A percentile compares a stretch with the other conserved stretches of the same genome.
Evolutionary conservation across 2,329 filamentous ascomycete species (phyloP).

Genomic region (Ceratocystiopsis minuta): DNA sequence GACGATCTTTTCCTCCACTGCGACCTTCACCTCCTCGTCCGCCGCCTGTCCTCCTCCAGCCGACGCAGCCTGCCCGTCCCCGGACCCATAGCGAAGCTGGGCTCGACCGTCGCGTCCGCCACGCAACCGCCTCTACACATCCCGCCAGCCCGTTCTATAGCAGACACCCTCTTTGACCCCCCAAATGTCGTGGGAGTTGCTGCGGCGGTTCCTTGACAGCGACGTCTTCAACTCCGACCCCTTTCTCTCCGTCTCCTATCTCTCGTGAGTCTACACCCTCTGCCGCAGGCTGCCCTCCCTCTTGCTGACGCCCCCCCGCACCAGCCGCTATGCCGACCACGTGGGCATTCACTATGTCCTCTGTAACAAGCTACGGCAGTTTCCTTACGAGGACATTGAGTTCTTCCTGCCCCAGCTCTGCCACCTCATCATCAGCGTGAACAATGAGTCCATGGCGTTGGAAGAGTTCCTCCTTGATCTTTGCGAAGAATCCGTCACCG

Average conservation of each 20-base stretch:
- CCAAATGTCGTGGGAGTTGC: constrained; percentile 63
- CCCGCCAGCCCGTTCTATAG: background rate
- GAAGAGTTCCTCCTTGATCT: constrained; percentile 76
- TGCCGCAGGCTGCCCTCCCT: no score
- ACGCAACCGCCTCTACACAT: background rate
- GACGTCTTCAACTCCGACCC: constrained; percentile 87
- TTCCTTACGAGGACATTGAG: constrained; percentile 80
- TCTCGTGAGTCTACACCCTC: constrained; percentile 40
- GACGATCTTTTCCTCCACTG: no score
- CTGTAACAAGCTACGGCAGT: constrained; percentile 75
- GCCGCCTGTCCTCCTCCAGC: no score
- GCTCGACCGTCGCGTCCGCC: no score
- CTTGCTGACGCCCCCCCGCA: no score
- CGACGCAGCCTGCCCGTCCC: no score
- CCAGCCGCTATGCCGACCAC: constrained; percentile 71
- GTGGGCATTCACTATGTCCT: constrained; percentile 80
- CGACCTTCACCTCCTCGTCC: no score
- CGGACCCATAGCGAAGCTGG: no score
- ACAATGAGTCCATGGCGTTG: constrained; percentile 82
- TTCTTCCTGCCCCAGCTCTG: constrained; percentile 82
- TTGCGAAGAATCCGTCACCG: constrained; percentile 75
- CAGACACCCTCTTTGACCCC: constrained; percentile 7
- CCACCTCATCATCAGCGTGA: constrained; percentile 71
- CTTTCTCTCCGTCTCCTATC: constrained; percentile 73
- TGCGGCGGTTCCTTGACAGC: constrained; percentile 81